A percentile compares a stretch with the other conserved stretches of the same genome.
These are phyloP conservation scores for Tricholomella constricta DNA, from an alignment of 768 basidiomycete species.

Conservation along the genomic window DNA sequence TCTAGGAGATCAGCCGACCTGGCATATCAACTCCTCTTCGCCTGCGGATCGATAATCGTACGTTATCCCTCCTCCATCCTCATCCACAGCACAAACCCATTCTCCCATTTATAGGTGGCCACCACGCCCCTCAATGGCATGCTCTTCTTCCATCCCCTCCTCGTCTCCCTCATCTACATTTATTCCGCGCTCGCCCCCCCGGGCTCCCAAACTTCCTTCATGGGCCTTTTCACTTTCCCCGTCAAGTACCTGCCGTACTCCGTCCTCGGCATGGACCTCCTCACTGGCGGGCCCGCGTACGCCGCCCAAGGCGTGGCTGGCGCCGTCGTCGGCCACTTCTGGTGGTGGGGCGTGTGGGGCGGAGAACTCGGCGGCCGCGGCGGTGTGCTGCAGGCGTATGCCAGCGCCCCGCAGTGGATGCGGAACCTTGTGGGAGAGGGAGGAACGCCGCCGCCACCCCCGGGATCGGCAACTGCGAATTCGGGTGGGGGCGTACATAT, in stretches of 20 bases:
- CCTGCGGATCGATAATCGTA: slow-evolving; percentile 61
- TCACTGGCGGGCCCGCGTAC: slow-evolving; percentile 58
- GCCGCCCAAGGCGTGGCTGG: slow-evolving; percentile 66
- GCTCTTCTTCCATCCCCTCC: slow-evolving; percentile 64
- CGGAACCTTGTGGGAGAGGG: slow-evolving; percentile 48
- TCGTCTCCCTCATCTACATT: slow-evolving; percentile 70
- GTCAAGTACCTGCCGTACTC: slow-evolving; percentile 73
- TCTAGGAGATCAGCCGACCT: slow-evolving; percentile 66
- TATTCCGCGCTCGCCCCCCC: slow-evolving; percentile 65
- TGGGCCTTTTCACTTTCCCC: slow-evolving; percentile 79
- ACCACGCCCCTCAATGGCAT: slow-evolving; percentile 62
- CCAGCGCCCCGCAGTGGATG: slow-evolving; percentile 63
- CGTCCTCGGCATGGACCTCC: slow-evolving; percentile 70
- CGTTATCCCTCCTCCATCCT: slow-evolving; percentile 24
- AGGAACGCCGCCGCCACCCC: slow-evolving; percentile 19
- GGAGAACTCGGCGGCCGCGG: slow-evolving; percentile 41
- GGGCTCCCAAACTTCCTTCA: slow-evolving; percentile 68
- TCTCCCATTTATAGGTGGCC: slow-evolving; percentile 33
- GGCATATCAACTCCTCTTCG: slow-evolving; percentile 70
- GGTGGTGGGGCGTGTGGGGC: slow-evolving; percentile 78
- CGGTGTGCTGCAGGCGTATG: slow-evolving; percentile 42
- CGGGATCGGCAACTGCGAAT: slow-evolving; percentile 34
- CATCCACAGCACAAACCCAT: neutral
- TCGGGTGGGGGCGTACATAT: slow-evolving; percentile 57
- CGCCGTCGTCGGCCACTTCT: slow-evolving; percentile 74